Base-by-base conservation (phyloP, 495 filamentous ascomycete genomes). In the Penicillium canescens region DNA sequence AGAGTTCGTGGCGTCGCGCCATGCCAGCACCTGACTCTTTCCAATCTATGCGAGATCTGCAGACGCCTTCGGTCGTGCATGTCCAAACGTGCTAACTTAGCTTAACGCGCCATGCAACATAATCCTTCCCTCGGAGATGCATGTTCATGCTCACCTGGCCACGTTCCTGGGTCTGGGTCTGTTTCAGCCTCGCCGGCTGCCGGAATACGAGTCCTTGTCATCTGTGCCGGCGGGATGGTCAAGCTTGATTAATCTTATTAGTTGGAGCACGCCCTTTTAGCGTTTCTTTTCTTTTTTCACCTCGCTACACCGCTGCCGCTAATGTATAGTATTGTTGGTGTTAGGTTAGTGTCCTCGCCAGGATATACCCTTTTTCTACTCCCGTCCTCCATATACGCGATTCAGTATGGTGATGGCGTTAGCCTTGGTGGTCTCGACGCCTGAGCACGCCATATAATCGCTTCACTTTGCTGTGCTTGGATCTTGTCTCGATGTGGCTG, bases 231-330 rank as follows among this genome's bases (percentile, higher is more conserved):
- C 28, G 20, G 14, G 10, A 11, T 21, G 2, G 4, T 20, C 8
- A n/a, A 14, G 20, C 13, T 16, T 21, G 11, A 18, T 10, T 20
- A 20, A 47, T 47, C 34, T 34, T n/a, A 20, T 28, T 38, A 21
- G 34, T 35, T n/a, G 9, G 12, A 21, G 2, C 14, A 26, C n/a
- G 28, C 28, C 13, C 4, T 1, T 10, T 8, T 11, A n/a, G 40
- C 40, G 35, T 37, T 37, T 47, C 10, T 13, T 38, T 24, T 47
- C 33, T 26, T 47, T 46, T 14, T 24, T 47, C 12, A 6, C 13
- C 35, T 48, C 45, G 46, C 46, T 48, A 48, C 35, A 48, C 47
- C 38, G 9, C 6, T 33, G 38, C 47, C 47, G 37, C 37, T 50
- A 23, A 50, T 34, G 33, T 20, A 24, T 16, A 5, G 41, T 42